Conservation (phyloP, 257 asterid genomes). For the Solanum ahanhuiri region DNA sequence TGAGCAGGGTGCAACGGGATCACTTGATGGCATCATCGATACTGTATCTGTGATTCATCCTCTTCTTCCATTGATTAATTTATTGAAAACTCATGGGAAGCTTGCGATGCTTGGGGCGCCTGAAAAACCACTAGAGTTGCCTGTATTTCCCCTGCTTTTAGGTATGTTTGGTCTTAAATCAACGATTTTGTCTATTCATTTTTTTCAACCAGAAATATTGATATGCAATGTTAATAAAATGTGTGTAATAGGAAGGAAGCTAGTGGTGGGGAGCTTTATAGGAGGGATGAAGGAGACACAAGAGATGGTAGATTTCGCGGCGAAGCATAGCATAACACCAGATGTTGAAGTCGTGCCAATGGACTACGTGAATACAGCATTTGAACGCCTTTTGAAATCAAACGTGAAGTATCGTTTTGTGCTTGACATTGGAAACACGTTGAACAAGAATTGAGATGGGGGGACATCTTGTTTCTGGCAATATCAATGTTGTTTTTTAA, state of each 20-base stretch:
- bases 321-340: background rate
- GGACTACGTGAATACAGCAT: background rate
- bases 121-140: background rate
- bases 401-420: background rate
- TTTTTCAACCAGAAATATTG: background rate
- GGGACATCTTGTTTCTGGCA: background rate
- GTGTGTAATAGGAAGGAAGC: background rate
- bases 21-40: background rate
- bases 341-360: background rate
- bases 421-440: background rate
- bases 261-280: background rate
- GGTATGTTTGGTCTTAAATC: background rate
- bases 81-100: background rate
- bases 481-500: background rate
- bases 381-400: background rate
- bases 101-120: background rate
- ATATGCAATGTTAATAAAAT: background rate
- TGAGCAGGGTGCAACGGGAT: background rate
- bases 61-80: background rate
- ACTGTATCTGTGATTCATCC: background rate
- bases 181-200: background rate
- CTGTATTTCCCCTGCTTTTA: background rate
- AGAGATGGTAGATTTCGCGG: background rate
- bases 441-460: background rate
- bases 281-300: background rate